Percentiles rank a stretch among this genome's conserved stretches.
phyloP scores from a whole-genome alignment of 2,329 filamentous ascomycete species.

The Coleophoma cylindrospora region DNA sequence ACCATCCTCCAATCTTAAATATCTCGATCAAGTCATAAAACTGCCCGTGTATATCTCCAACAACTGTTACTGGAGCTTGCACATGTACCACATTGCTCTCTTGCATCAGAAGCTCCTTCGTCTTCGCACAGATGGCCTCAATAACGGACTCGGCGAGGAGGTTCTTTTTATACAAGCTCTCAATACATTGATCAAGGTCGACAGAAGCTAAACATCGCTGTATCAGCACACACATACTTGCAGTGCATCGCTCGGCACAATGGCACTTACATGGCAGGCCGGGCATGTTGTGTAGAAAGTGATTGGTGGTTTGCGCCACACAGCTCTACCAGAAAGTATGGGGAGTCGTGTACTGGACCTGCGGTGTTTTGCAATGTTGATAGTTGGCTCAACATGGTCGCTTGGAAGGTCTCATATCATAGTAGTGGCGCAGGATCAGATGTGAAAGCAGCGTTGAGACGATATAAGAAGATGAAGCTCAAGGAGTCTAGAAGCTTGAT shows the following conservation, averaged over 20 bases:
- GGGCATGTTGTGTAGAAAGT: constrained; percentile 41
- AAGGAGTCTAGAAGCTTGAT: no score
- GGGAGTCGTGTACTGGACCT: constrained; percentile 16
- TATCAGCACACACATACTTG: neutral
- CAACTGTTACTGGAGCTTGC: constrained; percentile 89
- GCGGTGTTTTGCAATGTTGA: constrained; percentile 18
- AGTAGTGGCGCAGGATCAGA: constrained; percentile 8
- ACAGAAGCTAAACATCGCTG: constrained; percentile 65
- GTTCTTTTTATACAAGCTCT: constrained; percentile 93
- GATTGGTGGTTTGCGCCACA: constrained; percentile 11
- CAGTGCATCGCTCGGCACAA: constrained; percentile 1
- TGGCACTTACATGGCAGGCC: constrained; percentile 46
- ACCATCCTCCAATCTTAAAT: constrained; percentile 96
- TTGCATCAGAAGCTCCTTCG: constrained; percentile 97
- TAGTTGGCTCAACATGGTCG: constrained; percentile 27
- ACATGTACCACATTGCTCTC: constrained; percentile 99
- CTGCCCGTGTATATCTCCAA: constrained; percentile 97
- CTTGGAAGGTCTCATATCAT: constrained; percentile 21
- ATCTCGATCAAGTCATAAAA: constrained; percentile 99
- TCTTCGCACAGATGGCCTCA: constrained; percentile 98
- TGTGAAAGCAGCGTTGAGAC: no score
- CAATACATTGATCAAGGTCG: constrained; percentile 97
- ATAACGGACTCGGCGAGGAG: constrained; percentile 95
- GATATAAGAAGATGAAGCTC: no score
- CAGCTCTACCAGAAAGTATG: constrained; percentile 13